phyloP scores from a whole-genome alignment of 2,329 filamentous ascomycete species.

The Lachnellula cervina region DNA sequence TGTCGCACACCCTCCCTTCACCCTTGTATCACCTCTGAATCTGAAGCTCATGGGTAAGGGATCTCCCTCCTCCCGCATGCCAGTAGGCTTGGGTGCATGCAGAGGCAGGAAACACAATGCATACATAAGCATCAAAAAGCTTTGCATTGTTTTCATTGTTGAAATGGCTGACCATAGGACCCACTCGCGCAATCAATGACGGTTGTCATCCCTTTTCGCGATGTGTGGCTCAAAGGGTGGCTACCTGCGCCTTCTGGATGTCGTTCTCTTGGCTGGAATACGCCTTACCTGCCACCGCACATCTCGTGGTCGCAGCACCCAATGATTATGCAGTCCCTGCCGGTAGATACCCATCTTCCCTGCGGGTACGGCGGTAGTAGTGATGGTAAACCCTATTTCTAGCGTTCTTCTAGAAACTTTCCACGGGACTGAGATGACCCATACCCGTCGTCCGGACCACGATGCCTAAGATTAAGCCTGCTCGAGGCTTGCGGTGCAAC shows the following conservation, averaged over 20 bases:
- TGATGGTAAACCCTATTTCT: constrained; percentile 17
- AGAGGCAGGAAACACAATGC: constrained; percentile 2
- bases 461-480: constrained; percentile 17
- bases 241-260: constrained; percentile 16
- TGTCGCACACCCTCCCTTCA: constrained; percentile 16
- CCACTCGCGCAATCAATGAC: constrained; percentile 5
- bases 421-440: constrained; percentile 12
- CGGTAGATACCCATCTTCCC: constrained; percentile 8
- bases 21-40: constrained; percentile 9
- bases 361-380: constrained; percentile 4
- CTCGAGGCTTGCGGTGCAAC: constrained; percentile 27
- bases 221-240: constrained; percentile 10
- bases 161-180: background rate
- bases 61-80: constrained; percentile 1
- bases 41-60: background rate
- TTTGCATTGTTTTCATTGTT: background rate
- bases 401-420: constrained; percentile 23
- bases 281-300: constrained; percentile 1
- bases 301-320: constrained; percentile 6
- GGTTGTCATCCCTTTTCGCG: constrained; percentile 3
- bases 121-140: constrained; percentile 1
- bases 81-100: constrained; percentile 9
- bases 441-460: constrained; percentile 10
- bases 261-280: constrained; percentile 5
- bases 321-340: constrained; percentile 5